Evolutionary conservation across 2,329 filamentous ascomycete genomes (phyloP), one percentile per base, ranked within the genome.

Genomic region (Elsinoe batatas): DNA sequence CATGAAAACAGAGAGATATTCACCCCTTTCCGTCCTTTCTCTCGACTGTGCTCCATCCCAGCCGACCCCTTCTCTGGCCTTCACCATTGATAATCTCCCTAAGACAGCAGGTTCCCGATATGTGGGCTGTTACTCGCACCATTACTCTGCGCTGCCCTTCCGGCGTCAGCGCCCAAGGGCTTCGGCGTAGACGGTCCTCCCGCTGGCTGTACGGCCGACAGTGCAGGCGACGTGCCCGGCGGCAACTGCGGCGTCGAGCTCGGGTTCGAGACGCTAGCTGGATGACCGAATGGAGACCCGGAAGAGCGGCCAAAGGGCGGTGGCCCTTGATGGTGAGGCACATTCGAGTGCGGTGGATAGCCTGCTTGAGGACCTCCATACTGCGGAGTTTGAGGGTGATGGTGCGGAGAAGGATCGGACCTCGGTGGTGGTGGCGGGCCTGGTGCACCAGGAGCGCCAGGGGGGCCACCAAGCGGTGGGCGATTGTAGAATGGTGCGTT

Each of bases 51-150:
- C 3, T 30, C 26, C 26, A 7, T 8, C 7, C 26, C 26, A 2
- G 26, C 5, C 7, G 22, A 30, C 4, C 4, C 26, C 26, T 3
- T 22, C 5, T 7, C 3, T 8, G 2, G 7, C 26, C 26, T 30
- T 30, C 26, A 30, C 26, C 26, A 30, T 30, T 30, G 26, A 30
- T 30, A 30, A 8, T 30, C 26, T 30, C 26, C 26, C 40, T 44
- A 55, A 3, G 53, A 55, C 8, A 55, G 30, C 40, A 55, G 33
- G 12, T 55, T 55, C 17, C 53, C 53, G 11, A 55, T 55, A 18
- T 55, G 53, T 5, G 53, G 53, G 15, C 53, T 55, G 17, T 55
- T 55, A 22, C 53, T 55, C 11, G 53, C 53, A 4, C 53, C 53
- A 11, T 51, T 51, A 8, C 30, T 18, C 30, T 51, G 47, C 30